A percentile compares a stretch with the other conserved stretches of the same genome.
These are phyloP conservation scores for Microsporum canis DNA, from an alignment of 2,329 filamentous ascomycete species.

Conservation along the genomic window DNA sequence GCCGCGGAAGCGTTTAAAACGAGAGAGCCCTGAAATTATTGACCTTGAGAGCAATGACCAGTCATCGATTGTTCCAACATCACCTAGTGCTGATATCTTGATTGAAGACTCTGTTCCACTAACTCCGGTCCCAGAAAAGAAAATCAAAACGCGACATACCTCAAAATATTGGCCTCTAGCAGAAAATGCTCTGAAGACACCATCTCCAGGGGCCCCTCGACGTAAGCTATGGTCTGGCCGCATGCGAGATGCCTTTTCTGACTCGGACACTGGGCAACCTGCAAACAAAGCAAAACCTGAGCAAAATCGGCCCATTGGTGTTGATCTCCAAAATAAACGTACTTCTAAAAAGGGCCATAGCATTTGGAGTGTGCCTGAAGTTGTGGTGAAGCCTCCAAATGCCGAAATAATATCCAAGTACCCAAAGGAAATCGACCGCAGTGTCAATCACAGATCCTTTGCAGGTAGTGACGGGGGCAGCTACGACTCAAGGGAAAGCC, in stretches of 20 bases:
- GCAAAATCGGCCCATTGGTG: not conserved
- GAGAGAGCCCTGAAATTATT: not conserved
- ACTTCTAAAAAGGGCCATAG: not conserved
- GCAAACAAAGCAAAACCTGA: not conserved
- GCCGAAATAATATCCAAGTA: not conserved
- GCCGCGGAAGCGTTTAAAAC: constrained; percentile 1
- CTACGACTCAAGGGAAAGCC: constrained; percentile 23
- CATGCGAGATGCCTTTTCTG: not conserved
- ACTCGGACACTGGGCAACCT: not conserved
- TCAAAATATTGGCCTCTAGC: not conserved
- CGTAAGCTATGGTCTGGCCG: not conserved
- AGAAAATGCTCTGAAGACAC: not conserved
- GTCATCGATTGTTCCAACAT: not conserved
- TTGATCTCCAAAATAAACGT: not conserved
- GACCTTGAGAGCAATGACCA: constrained; percentile 2
- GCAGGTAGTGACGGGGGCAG: not conserved
- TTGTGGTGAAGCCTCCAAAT: not conserved
- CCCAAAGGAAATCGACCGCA: not conserved
- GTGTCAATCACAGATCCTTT: not conserved
- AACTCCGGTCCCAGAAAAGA: not conserved
- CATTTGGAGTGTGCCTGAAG: not conserved
- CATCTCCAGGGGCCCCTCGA: not conserved
- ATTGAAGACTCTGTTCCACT: not conserved
- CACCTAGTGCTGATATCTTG: not conserved
- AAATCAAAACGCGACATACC: not conserved